Conservation (phyloP, 257 asterid species). For the Nicotiana sylvestris region DNA sequence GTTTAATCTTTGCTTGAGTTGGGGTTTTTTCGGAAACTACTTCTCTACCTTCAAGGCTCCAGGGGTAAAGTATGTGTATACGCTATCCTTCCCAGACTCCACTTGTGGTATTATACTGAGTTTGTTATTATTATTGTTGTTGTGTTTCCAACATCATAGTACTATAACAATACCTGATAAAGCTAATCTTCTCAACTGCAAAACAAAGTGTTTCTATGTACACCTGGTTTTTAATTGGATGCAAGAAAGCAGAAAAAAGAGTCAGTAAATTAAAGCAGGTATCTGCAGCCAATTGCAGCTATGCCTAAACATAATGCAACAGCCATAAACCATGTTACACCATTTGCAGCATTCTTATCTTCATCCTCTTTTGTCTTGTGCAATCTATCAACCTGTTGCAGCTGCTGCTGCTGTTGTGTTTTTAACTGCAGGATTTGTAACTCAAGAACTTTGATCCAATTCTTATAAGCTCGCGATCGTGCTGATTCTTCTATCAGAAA, state of each 20-base stretch:
- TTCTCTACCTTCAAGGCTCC: too few species aligned
- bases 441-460: constrained; percentile 50
- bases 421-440: constrained; percentile 22
- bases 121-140: too few species aligned
- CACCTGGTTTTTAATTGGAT: neutral
- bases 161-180: neutral
- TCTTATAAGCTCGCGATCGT: constrained; percentile 35
- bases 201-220: neutral
- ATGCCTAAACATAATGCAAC: constrained; percentile 43
- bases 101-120: too few species aligned
- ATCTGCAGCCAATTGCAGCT: constrained; percentile 29
- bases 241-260: neutral
- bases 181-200: neutral
- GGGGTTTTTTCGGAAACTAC: too few species aligned
- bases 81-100: too few species aligned
- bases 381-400: neutral
- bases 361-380: constrained; percentile 9
- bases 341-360: constrained; percentile 7
- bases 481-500: constrained; percentile 40
- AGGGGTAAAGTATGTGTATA: too few species aligned
- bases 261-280: constrained; percentile 2
- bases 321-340: constrained; percentile 29
- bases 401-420: constrained; percentile 9
- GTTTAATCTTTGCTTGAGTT: too few species aligned
- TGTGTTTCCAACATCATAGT: neutral